These are phyloP conservation scores for Agaricus sinodeliciosus DNA, from an alignment of 768 basidiomycete genomes.

Conservation along the genomic window DNA sequence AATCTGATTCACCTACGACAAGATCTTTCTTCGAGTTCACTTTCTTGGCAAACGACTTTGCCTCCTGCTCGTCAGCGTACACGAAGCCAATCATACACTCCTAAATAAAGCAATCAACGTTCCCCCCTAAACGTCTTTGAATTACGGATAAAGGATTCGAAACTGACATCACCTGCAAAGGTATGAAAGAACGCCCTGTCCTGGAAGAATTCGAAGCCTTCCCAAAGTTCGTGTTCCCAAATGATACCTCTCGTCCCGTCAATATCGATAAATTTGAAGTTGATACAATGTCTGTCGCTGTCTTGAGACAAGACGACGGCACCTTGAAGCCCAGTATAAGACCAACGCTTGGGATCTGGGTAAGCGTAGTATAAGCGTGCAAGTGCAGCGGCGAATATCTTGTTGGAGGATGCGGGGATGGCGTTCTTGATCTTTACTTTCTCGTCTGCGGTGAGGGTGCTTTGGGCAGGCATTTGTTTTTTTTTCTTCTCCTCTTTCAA, in stretches of 20 bases:
- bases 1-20: conserved; percentile 36
- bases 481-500: background rate
- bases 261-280: conserved; percentile 80
- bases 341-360: conserved; percentile 73
- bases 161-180: conserved; percentile 87
- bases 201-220: conserved; percentile 71
- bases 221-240: conserved; percentile 91
- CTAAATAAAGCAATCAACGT: conserved; percentile 32
- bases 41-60: conserved; percentile 81
- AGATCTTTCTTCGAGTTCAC: conserved; percentile 59
- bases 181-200: conserved; percentile 92
- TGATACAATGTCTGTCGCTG: conserved; percentile 44
- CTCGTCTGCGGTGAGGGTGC: conserved; percentile 66
- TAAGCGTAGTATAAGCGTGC: conserved; percentile 89
- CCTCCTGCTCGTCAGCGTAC: conserved; percentile 83
- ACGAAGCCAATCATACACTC: conserved; percentile 89
- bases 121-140: background rate
- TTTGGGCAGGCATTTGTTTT: conserved; percentile 60
- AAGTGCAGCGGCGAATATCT: conserved; percentile 76
- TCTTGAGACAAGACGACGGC: conserved; percentile 71
- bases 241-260: conserved; percentile 78
- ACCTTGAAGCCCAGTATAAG: conserved; percentile 83
- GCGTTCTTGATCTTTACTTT: conserved; percentile 69
- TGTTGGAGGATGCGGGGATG: conserved; percentile 50
- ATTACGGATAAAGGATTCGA: background rate